Percentiles rank a stretch among this genome's conserved stretches.
These are phyloP conservation scores for Saccharomycopsis oosterbeekiorum DNA, from an alignment of 805 yeast species.

Conservation along the genomic window DNA sequence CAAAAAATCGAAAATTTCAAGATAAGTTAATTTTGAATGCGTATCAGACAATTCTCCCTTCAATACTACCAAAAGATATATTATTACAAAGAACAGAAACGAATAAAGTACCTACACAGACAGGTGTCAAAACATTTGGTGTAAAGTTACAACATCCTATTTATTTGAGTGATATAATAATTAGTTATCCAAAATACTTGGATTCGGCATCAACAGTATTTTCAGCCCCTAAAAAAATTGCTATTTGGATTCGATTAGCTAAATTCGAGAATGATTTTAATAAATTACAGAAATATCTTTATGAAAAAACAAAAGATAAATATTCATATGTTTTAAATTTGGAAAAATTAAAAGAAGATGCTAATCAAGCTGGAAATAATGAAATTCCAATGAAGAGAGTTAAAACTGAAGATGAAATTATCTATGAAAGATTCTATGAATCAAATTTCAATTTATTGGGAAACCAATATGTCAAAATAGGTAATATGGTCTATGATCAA, in stretches of 20 bases:
- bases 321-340: slow-evolving; percentile 11
- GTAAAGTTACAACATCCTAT: slow-evolving; percentile 31
- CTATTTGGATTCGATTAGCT: slow-evolving; percentile 26
- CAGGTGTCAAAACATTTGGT: slow-evolving; percentile 22
- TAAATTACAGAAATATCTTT: slow-evolving; percentile 1
- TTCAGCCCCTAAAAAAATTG: slow-evolving; percentile 30
- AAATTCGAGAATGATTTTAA: slow-evolving; percentile 13
- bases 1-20: not conserved
- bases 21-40: slow-evolving; percentile 14
- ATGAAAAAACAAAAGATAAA: slow-evolving; percentile 4
- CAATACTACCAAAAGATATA: slow-evolving; percentile 12
- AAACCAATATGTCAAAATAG: slow-evolving; percentile 15
- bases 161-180: slow-evolving; percentile 28
- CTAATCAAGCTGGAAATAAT: not conserved
- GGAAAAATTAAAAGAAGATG: slow-evolving; percentile 9
- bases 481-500: slow-evolving; percentile 14
- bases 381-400: slow-evolving; percentile 15
- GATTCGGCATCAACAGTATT: slow-evolving; percentile 30
- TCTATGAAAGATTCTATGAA: slow-evolving; percentile 18
- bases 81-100: not conserved
- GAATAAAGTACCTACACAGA: slow-evolving; percentile 3
- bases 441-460: slow-evolving; percentile 10
- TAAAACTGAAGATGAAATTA: slow-evolving; percentile 9
- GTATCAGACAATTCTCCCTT: slow-evolving; percentile 14
- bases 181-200: slow-evolving; percentile 29